Evolutionary conservation across 2,329 filamentous ascomycete species (phyloP).

Genomic region (Alternaria dauci): DNA sequence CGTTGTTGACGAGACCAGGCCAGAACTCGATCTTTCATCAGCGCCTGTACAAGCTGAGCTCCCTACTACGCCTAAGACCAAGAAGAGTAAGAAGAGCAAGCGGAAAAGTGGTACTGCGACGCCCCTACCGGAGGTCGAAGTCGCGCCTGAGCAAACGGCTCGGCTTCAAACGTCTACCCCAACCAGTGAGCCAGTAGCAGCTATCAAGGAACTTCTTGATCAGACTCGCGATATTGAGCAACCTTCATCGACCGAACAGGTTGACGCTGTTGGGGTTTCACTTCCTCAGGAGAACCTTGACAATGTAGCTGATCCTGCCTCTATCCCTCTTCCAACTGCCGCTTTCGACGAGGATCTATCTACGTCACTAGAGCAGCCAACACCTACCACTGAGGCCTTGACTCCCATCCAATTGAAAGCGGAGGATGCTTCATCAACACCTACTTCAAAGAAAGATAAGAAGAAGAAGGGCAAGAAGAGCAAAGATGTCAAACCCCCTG

Average conservation of each 20-base stretch:
- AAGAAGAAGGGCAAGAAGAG: constrained; percentile 38
- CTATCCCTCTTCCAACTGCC: constrained; percentile 10
- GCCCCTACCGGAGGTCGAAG: constrained; percentile 7
- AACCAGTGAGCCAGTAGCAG: background rate
- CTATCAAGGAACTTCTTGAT: background rate
- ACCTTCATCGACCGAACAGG: background rate
- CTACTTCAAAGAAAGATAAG: constrained; percentile 27
- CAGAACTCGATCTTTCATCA: background rate
- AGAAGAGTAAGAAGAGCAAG: constrained; percentile 18
- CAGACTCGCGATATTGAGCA: background rate
- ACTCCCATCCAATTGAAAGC: background rate
- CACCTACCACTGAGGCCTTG: background rate
- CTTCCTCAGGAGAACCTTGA: background rate
- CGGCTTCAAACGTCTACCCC: background rate
- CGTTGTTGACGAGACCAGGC: background rate
- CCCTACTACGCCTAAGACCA: constrained; percentile 6
- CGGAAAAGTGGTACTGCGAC: constrained; percentile 9
- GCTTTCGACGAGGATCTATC: constrained; percentile 5
- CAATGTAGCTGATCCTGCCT: constrained; percentile 3
- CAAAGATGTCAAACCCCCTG: constrained; percentile 17
- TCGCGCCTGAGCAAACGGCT: constrained; percentile 3
- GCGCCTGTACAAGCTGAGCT: background rate
- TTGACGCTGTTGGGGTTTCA: background rate
- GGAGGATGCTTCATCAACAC: constrained; percentile 12
- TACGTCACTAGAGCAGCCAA: background rate